These are phyloP conservation scores for Cercospora canescens DNA, from an alignment of 2,329 filamentous ascomycete species.

Conservation along the genomic window DNA sequence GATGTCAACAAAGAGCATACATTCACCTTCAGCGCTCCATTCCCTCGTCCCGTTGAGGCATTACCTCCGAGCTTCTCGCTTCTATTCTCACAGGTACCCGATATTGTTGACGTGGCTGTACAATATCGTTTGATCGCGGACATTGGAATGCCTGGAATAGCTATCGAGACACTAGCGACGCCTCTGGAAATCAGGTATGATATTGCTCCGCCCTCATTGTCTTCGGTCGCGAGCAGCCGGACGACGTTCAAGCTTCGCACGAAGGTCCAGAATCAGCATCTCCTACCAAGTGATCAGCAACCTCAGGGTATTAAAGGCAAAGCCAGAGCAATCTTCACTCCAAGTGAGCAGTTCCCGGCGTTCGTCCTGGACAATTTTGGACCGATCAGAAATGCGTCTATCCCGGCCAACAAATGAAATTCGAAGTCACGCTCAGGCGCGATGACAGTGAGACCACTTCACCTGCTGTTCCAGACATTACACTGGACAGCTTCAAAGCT, in stretches of 20 bases:
- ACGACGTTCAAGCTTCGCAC: constrained; percentile 11
- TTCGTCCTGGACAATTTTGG: constrained; percentile 21
- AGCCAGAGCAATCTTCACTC: constrained; percentile 25
- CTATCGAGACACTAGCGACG: constrained; percentile 15
- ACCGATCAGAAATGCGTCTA: constrained; percentile 19
- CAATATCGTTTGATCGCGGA: constrained; percentile 15
- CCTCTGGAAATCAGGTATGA: constrained; percentile 13
- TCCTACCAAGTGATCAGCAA: constrained; percentile 24
- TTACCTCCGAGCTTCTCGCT: constrained; percentile 18
- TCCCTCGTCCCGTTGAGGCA: constrained; percentile 10
- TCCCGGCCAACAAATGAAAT: constrained; percentile 19
- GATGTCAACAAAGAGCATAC: constrained; percentile 13
- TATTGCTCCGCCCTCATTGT: constrained; percentile 8
- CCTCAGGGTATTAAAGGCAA: constrained; percentile 26
- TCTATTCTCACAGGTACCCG: constrained; percentile 21
- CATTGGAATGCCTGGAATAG: constrained; percentile 23
- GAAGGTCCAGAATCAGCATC: constrained; percentile 23
- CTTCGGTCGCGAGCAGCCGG: constrained; percentile 5
- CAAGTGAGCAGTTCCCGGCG: constrained; percentile 21
- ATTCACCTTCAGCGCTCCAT: constrained; percentile 16
- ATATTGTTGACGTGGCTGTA: constrained; percentile 19
- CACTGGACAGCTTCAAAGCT: constrained; percentile 16
- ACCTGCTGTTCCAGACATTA: constrained; percentile 14
- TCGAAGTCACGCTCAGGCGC: constrained; percentile 18
- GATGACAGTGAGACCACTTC: constrained; percentile 15